phyloP scores from a whole-genome alignment of 345 rosid species.

The Lumnitzera racemosa region DNA sequence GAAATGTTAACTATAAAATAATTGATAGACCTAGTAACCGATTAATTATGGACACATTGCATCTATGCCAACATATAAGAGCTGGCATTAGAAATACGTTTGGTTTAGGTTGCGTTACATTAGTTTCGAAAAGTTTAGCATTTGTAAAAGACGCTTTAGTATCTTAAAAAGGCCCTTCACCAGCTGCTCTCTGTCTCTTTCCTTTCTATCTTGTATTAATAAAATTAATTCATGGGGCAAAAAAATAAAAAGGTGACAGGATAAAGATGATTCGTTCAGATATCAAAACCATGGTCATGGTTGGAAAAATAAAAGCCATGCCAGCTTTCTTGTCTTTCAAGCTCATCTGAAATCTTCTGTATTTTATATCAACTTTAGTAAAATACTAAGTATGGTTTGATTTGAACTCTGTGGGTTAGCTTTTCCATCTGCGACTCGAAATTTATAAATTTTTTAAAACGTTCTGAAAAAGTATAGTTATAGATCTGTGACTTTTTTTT shows the following conservation, averaged over 20 bases:
- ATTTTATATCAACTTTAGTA: background rate
- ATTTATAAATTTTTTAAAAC: too few relatives aligned
- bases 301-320: background rate
- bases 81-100: too few relatives aligned
- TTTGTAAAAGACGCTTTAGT: slow-evolving; percentile 13
- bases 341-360: background rate
- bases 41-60: too few relatives aligned
- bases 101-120: background rate
- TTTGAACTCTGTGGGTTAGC: background rate
- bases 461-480: too few relatives aligned
- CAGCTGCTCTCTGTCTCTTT: background rate
- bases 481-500: too few relatives aligned
- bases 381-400: too few relatives aligned
- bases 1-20: too few relatives aligned
- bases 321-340: slow-evolving; percentile 9
- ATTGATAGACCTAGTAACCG: too few relatives aligned
- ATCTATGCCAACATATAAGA: too few relatives aligned
- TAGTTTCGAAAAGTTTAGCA: background rate
- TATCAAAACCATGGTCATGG: background rate
- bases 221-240: too few relatives aligned
- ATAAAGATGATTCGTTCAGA: background rate
- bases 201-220: background rate
- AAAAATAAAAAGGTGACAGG: background rate
- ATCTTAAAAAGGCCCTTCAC: slow-evolving; percentile 19
- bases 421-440: background rate